Evolutionary conservation across 495 filamentous ascomycete species (phyloP).

Genomic region (Pseudomonodictys pantanalensis): DNA sequence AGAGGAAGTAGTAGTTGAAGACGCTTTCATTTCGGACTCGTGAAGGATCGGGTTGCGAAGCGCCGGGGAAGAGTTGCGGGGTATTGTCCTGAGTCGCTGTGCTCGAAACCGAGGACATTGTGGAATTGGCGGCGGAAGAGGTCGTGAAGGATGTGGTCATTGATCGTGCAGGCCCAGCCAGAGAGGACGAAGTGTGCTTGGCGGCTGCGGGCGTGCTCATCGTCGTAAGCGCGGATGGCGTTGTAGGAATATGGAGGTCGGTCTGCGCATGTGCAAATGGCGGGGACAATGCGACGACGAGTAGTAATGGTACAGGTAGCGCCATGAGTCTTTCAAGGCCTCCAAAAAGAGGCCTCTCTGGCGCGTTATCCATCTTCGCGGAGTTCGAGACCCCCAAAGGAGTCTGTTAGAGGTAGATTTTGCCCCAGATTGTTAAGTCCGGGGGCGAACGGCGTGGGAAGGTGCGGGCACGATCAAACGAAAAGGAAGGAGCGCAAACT

Average conservation of each 20-base stretch:
- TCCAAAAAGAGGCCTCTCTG: not conserved
- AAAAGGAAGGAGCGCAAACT: too few relatives aligned
- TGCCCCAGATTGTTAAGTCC: not conserved
- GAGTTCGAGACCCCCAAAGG: not conserved
- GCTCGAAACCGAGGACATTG: not conserved
- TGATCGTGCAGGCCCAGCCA: not conserved
- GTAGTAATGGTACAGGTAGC: conserved; percentile 6
- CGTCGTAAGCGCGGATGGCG: not conserved
- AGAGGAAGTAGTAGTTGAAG: conserved; percentile 46
- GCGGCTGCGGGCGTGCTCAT: conserved; percentile 1
- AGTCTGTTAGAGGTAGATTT: not conserved
- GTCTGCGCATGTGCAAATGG: conserved; percentile 1
- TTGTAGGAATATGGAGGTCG: not conserved
- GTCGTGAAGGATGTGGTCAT: conserved; percentile 17
- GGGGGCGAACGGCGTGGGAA: not conserved
- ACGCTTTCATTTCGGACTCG: conserved; percentile 15
- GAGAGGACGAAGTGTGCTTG: conserved; percentile 5
- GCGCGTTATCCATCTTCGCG: conserved; percentile 5
- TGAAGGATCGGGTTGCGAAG: not conserved
- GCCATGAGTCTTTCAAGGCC: not conserved
- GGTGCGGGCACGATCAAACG: not conserved
- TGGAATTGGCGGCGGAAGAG: not conserved
- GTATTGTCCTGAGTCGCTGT: not conserved
- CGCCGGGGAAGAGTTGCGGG: conserved; percentile 7
- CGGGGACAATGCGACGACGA: conserved; percentile 9